These are phyloP conservation scores for Dendrobium huoshanense DNA, from an alignment of 106 monocot genomes.

Conservation along the genomic window DNA sequence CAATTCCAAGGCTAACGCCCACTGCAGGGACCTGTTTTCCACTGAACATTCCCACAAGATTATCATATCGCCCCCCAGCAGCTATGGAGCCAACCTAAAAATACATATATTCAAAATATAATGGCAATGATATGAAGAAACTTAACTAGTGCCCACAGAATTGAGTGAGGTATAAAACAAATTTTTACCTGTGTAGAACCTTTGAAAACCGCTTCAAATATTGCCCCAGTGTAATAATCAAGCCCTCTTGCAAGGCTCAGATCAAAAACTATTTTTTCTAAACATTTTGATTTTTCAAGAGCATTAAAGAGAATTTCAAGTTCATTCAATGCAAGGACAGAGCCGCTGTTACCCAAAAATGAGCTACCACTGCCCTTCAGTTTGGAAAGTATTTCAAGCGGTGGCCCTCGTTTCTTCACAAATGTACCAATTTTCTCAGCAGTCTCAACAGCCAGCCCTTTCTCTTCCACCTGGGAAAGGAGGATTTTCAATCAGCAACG, in stretches of 20 bases:
- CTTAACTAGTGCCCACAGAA: background rate
- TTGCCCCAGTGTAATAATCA: slow-evolving; percentile 97
- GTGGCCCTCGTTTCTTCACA: slow-evolving; percentile 76
- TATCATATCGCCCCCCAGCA: slow-evolving; percentile 96
- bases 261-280: slow-evolving; percentile 84
- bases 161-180: background rate
- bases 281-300: slow-evolving; percentile 58
- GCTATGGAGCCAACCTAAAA: slow-evolving; percentile 95
- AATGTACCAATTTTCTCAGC: slow-evolving; percentile 76
- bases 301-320: slow-evolving; percentile 77
- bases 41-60: slow-evolving; percentile 98
- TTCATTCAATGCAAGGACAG: slow-evolving; percentile 65
- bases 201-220: slow-evolving; percentile 92
- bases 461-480: slow-evolving; percentile 81
- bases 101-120: background rate
- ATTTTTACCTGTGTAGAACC: slow-evolving; percentile 78
- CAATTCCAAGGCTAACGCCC: slow-evolving; percentile 95
- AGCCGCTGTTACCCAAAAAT: slow-evolving; percentile 54
- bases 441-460: slow-evolving; percentile 70
- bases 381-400: slow-evolving; percentile 66
- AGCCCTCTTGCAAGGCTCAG: slow-evolving; percentile 98
- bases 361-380: slow-evolving; percentile 52
- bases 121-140: background rate
- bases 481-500: background rate
- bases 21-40: slow-evolving; percentile 95